Percentiles rank a stretch among this genome's conserved stretches.
These are phyloP conservation scores for Dictyostelium citrinum DNA, from an alignment of 78 protist genomes.

Conservation along the genomic window DNA sequence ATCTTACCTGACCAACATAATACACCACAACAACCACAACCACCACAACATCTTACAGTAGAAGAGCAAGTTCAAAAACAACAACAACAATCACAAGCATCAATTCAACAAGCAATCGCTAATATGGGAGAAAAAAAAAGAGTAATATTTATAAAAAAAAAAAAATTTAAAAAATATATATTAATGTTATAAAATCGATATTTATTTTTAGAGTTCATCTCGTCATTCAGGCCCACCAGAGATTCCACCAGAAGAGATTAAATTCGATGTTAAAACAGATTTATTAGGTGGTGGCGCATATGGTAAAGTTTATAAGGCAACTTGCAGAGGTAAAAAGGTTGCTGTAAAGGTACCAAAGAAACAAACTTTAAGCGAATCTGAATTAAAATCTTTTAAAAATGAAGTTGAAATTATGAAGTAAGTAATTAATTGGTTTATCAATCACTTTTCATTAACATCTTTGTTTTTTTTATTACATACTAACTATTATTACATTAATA, in stretches of 20 bases:
- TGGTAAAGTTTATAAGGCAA: conserved; percentile 78
- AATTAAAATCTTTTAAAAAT: conserved; percentile 56
- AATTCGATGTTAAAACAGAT: conserved; percentile 60
- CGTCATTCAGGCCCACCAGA: conserved; percentile 73
- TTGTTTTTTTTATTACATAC: no score
- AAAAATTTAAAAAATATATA: background rate
- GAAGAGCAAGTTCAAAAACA: background rate
- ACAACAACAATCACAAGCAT: background rate
- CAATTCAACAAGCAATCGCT: background rate
- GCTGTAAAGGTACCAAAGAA: conserved; percentile 81
- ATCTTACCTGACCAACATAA: background rate
- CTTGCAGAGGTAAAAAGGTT: conserved; percentile 77
- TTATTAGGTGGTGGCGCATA: conserved; percentile 81
- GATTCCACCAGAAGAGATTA: conserved; percentile 76
- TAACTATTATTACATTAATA: background rate
- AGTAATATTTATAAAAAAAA: background rate
- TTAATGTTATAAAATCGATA: background rate
- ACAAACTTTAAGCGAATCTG: conserved; percentile 68
- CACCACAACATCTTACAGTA: background rate
- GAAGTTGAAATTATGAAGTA: conserved; percentile 81
- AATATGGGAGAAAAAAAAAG: background rate
- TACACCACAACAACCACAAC: background rate
- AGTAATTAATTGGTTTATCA: background rate
- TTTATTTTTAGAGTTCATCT: background rate
- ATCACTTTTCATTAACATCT: background rate